Evolutionary conservation across 2,329 filamentous ascomycete species (phyloP), one percentile per base, ranked within the genome.

Genomic region (Penicillium corylophilum): DNA sequence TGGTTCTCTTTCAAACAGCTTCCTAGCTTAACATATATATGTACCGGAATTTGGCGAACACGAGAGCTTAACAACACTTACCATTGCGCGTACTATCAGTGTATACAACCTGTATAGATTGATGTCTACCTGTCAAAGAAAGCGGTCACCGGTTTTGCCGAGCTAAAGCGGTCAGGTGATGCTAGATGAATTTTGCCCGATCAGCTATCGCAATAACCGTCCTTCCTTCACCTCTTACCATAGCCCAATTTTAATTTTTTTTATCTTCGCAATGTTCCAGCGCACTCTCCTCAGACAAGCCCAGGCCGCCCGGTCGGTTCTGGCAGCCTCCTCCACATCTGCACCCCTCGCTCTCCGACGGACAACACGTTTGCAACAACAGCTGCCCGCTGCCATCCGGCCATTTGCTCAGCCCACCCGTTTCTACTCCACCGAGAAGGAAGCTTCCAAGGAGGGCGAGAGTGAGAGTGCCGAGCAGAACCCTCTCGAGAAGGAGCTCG

Each of bases 401-500:
- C 63, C 67, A 50, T 63, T 71, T n/a, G 63, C 69, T 46, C 63
- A 63, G 55, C 51, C 69, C 51, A 60, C 62, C 53, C 70, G 75
- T 62, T 73, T 67, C 64, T 75, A 77, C 52, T 77, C 75, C 9
- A 74, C 74, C 20, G 74, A 76, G 57, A 57, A 68, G 44, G 63
- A 69, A 48, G 65, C 67, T 18, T 64, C 73, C 15, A 28, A 53
- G 31, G 66, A 74, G 20, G 72, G 75, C 40, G 71, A 76, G 64
- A 71, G 71, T 49, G 74, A 76, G 71, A 63, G 66, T 28, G 62
- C 71, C 45, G 71, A 76, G 54, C 75, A 77, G 65, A 77, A 78
- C 52, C 73, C 78, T 46, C 50, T 82, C 41, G 81, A 83, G 71
- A 85, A 85, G 71, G 84, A 90, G 72, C 71, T 90, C 5, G 87